Percentiles rank a stretch among this genome's conserved stretches.
phyloP scores from a whole-genome alignment of 768 basidiomycete genomes.

The Amanita pseudoporphyria region DNA sequence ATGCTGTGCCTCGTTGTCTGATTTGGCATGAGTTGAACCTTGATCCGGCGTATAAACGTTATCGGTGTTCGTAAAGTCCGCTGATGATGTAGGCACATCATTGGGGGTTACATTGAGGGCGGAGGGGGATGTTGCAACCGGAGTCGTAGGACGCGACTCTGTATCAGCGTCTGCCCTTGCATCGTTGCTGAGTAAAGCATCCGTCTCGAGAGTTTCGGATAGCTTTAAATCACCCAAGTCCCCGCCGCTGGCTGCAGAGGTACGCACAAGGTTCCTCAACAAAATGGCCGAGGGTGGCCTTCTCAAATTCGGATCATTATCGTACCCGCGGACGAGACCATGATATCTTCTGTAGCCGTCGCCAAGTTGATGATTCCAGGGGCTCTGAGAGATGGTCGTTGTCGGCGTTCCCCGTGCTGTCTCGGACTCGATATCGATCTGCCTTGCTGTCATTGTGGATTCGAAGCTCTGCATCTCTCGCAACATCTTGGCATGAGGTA shows the following conservation, averaged over 20 bases:
- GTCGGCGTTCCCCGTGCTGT: constrained; percentile 12
- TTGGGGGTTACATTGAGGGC: background rate
- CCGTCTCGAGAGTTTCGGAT: background rate
- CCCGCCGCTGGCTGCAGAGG: background rate
- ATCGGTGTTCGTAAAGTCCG: background rate
- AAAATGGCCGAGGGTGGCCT: constrained; percentile 21
- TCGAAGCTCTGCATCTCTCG: constrained; percentile 87
- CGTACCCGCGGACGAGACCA: background rate
- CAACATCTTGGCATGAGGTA: constrained; percentile 19
- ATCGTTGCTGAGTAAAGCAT: background rate
- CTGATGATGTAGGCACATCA: background rate
- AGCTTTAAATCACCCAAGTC: background rate
- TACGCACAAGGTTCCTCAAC: constrained; percentile 5
- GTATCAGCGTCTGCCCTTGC: background rate
- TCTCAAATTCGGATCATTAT: constrained; percentile 11
- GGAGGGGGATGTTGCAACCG: background rate
- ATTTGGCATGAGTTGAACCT: background rate
- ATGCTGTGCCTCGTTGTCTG: background rate
- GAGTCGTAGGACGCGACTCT: background rate
- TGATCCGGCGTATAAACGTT: background rate
- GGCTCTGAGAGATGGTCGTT: constrained; percentile 7
- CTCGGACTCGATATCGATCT: constrained; percentile 24
- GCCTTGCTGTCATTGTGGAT: constrained; percentile 68
- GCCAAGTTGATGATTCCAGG: background rate
- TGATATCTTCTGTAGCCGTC: background rate